These are phyloP conservation scores for Hypoxylon sp. DNA, from an alignment of 2,329 filamentous ascomycete genomes.

Conservation along the genomic window DNA sequence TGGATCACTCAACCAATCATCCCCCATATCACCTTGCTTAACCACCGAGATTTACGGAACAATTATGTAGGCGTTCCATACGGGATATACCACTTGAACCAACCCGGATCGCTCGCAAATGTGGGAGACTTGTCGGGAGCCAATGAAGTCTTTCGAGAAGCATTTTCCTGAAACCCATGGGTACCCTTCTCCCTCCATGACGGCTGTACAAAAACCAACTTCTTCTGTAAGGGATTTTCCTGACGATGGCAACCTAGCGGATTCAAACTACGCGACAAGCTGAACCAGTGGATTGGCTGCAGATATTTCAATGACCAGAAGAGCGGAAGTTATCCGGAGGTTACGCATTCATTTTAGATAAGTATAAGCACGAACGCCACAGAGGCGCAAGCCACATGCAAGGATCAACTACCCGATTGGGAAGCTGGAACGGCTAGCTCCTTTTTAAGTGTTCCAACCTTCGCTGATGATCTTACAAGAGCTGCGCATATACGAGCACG, in stretches of 20 bases:
- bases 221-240: conserved; percentile 24
- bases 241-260: conserved; percentile 10
- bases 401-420: conserved; percentile 25
- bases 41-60: conserved; percentile 17
- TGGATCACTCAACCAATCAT: conserved; percentile 30
- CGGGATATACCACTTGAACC: conserved; percentile 18
- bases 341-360: conserved; percentile 30
- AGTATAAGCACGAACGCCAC: conserved; percentile 27
- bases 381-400: conserved; percentile 36
- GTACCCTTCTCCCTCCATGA: conserved; percentile 35
- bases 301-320: conserved; percentile 17
- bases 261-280: conserved; percentile 9
- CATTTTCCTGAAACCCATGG: conserved; percentile 36
- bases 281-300: conserved; percentile 5
- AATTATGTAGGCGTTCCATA: conserved; percentile 25
- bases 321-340: conserved; percentile 12
- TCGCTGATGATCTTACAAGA: conserved; percentile 14
- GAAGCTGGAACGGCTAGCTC: conserved; percentile 30
- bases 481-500: conserved; percentile 24
- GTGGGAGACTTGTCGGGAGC: conserved; percentile 21
- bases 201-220: conserved; percentile 14
- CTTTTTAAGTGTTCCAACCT: conserved; percentile 7
- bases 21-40: conserved; percentile 19
- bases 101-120: conserved; percentile 17
- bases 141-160: conserved; percentile 28